Conservation (phyloP, 1,139 yeast genomes). For the Kluyveromyces sp. region DNA sequence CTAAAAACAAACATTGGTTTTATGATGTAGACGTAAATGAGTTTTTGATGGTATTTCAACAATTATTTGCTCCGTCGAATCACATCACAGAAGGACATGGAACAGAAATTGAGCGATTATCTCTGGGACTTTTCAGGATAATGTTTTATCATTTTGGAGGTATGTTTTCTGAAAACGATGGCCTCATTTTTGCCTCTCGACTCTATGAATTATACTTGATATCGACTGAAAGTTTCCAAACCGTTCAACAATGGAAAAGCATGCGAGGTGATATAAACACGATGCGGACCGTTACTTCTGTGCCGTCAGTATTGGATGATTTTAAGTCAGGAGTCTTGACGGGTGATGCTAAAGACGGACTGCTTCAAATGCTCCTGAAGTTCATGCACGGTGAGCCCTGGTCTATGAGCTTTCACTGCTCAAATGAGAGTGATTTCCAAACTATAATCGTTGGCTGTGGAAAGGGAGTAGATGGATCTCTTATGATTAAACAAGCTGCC, state of each 20-base stretch:
- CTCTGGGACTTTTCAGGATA: conserved; percentile 39
- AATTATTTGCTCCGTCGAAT: conserved; percentile 32
- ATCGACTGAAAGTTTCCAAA: conserved; percentile 4
- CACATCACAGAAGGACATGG: conserved; percentile 7
- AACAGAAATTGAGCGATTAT: conserved; percentile 29
- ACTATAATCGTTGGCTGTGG: conserved; percentile 48
- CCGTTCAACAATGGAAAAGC: neutral
- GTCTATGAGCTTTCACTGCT: neutral
- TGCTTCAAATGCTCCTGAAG: neutral
- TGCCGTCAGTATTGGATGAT: neutral
- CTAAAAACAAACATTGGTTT: conserved; percentile 38
- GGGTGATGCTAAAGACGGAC: conserved; percentile 2
- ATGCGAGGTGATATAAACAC: neutral
- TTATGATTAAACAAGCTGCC: conserved; percentile 45
- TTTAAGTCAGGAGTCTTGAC: neutral
- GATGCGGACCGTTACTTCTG: neutral
- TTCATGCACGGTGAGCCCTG: neutral
- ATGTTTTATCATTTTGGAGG: conserved; percentile 42
- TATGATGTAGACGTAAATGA: conserved; percentile 54
- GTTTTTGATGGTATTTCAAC: conserved; percentile 38
- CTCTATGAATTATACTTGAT: conserved; percentile 8
- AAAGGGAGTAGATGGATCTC: conserved; percentile 63
- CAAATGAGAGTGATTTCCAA: neutral
- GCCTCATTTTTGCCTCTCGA: conserved; percentile 35
- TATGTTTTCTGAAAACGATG: conserved; percentile 47